Conservation (phyloP, 2,329 filamentous ascomycete genomes). For the Geosmithia morbida region DNA sequence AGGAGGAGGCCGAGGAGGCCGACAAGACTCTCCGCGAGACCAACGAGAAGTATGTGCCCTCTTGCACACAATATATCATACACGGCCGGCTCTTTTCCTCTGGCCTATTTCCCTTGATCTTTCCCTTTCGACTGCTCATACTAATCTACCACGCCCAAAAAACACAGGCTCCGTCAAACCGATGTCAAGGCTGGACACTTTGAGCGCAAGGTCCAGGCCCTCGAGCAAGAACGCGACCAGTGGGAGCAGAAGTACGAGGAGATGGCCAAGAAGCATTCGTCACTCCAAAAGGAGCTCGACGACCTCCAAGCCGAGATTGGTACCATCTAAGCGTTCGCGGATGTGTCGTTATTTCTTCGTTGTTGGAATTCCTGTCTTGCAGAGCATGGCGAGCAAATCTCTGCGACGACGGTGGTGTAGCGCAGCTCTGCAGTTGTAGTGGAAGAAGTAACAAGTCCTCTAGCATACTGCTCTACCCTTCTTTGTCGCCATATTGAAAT, state of each 20-base stretch:
- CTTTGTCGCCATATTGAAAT: background rate
- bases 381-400: conserved; percentile 3
- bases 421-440: too few species aligned
- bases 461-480: background rate
- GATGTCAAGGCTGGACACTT: conserved; percentile 99
- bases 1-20: conserved; percentile 94
- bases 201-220: conserved; percentile 96
- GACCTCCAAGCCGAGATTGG: conserved; percentile 84
- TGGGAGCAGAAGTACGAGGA: conserved; percentile 99
- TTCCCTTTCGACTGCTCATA: background rate
- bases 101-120: too few species aligned
- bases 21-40: conserved; percentile 94
- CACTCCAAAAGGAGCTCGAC: conserved; percentile 78
- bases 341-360: background rate
- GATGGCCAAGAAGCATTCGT: conserved; percentile 78
- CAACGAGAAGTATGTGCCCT: conserved; percentile 79
- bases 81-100: too few species aligned
- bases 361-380: conserved; percentile 3
- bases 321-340: conserved; percentile 55
- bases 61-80: background rate
- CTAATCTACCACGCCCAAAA: conserved; percentile 1
- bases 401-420: background rate
- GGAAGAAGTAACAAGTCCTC: background rate
- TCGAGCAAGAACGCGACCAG: conserved; percentile 80
- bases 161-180: conserved; percentile 80